Evolutionary conservation across 768 basidiomycete genomes (phyloP), one percentile per base, ranked within the genome.

Genomic region (Boletus rubropictus): DNA sequence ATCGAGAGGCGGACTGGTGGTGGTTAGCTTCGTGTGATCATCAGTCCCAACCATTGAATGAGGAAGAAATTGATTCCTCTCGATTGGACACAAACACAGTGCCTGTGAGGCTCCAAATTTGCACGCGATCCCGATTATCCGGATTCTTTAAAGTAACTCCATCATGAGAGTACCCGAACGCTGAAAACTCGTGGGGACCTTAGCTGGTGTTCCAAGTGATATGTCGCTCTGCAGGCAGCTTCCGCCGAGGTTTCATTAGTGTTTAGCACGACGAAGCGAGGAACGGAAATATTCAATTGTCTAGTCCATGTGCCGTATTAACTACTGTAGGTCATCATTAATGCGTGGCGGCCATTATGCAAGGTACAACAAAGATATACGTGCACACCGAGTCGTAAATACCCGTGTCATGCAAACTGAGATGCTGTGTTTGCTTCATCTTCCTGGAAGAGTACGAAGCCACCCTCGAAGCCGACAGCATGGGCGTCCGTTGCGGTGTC

Each of bases 1-100:
- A 88, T 89, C 54, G 86, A 89, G 65, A 72, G 86, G 58, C 73
- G 84, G 60, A 80, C 78, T 2, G 66, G 69, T 24, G 69, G 66
- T 6, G 66, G 63, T 48, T 68, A 61, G 48, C 36, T 21, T 22
- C 25, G 17, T 24, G 17, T 10, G 4, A 11, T 22, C 27, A 14
- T 28, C 32, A 27, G 17, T 42, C 17, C 27, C 22, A 38, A 39
- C 29, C 28, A 36, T 31, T 21, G 36, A 36, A 44, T 44, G 46
- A 25, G 24, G 24, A 41, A 39, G 32, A 41, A 45, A 44, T 43
- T 36, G 25, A 24, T 33, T 47, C 25, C 32, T 45, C 20, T 37
- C 39, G 21, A 34, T 38, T 44, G 44, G 28, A 50, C 7, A 20
- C 11, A 12, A 18, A 32, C 29, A 37, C 9, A 21, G 35, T 28